phyloP scores from a whole-genome alignment of 2,329 filamentous ascomycete genomes.

The Capronia americana region DNA sequence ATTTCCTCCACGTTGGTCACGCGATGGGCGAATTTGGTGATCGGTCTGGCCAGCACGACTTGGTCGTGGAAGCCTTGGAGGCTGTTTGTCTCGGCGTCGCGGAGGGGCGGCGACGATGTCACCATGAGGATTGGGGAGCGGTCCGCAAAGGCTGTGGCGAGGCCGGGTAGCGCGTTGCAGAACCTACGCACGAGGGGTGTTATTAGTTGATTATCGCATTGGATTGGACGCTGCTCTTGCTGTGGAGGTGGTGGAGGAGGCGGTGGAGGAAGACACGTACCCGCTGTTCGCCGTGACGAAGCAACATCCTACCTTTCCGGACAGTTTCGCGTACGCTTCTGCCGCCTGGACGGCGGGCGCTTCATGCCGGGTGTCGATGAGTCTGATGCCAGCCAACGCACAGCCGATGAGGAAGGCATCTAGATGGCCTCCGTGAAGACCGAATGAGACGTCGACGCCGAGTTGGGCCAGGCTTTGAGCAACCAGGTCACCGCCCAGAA shows the following conservation, averaged over 20 bases:
- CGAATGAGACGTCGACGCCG: slow-evolving; percentile 54
- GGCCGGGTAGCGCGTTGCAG: slow-evolving; percentile 54
- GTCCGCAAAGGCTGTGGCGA: slow-evolving; percentile 55
- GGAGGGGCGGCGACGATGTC: slow-evolving; percentile 53
- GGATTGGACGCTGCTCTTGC: too few species aligned
- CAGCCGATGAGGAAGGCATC: slow-evolving; percentile 58
- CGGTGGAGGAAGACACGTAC: slow-evolving; percentile 40
- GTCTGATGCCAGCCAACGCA: slow-evolving; percentile 48
- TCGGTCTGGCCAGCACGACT: slow-evolving; percentile 51
- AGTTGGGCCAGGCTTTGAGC: slow-evolving; percentile 53
- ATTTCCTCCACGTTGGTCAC: slow-evolving; percentile 54
- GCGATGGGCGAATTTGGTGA: slow-evolving; percentile 56
- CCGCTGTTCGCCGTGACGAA: slow-evolving; percentile 59
- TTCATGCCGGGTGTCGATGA: slow-evolving; percentile 57
- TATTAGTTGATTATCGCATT: neutral
- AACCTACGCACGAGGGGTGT: slow-evolving; percentile 45
- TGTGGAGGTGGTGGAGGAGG: neutral
- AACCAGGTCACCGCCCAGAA: slow-evolving; percentile 55
- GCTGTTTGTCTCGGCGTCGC: slow-evolving; percentile 55
- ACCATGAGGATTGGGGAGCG: slow-evolving; percentile 54
- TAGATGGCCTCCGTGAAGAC: slow-evolving; percentile 56
- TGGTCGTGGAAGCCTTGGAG: slow-evolving; percentile 57
- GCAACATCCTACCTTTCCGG: slow-evolving; percentile 53
- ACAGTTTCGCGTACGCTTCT: slow-evolving; percentile 54
- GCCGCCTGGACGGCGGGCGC: slow-evolving; percentile 57